These are phyloP conservation scores for Scheffersomyces titani DNA, from an alignment of 1,139 yeast genomes.

Conservation along the genomic window DNA sequence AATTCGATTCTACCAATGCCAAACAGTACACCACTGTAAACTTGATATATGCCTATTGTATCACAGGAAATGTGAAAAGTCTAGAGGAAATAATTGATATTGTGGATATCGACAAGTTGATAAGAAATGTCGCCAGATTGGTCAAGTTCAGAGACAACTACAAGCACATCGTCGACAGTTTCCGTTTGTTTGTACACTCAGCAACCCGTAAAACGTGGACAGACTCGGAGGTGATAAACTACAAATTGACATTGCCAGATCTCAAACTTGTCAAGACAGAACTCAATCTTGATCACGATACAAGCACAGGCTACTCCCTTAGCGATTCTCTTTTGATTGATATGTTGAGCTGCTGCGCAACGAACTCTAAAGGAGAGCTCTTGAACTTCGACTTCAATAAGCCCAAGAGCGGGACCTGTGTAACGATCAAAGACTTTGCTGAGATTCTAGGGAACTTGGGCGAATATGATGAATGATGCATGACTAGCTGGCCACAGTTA, in stretches of 20 bases:
- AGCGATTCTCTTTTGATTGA: constrained; percentile 43
- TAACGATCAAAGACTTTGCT: constrained; percentile 45
- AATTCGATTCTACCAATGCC: constrained; percentile 11
- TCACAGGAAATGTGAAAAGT: constrained; percentile 20
- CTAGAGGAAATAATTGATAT: constrained; percentile 34
- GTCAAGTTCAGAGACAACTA: constrained; percentile 37
- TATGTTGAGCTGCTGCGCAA: constrained; percentile 42
- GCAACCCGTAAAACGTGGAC: constrained; percentile 9
- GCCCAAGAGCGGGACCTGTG: constrained; percentile 27
- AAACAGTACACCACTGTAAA: constrained; percentile 29
- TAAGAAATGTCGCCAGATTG: constrained; percentile 27
- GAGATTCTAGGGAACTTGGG: constrained; percentile 45
- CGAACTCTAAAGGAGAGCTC: constrained; percentile 29
- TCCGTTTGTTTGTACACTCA: constrained; percentile 36
- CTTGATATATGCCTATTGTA: constrained; percentile 32
- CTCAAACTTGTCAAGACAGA: constrained; percentile 31
- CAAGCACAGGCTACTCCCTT: constrained; percentile 16
- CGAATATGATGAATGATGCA: constrained; percentile 24
- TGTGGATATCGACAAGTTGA: constrained; percentile 43
- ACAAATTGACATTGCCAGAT: constrained; percentile 32
- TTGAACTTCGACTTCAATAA: constrained; percentile 32
- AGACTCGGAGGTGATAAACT: constrained; percentile 9
- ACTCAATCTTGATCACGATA: constrained; percentile 30
- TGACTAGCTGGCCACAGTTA: not conserved
- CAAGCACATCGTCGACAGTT: constrained; percentile 29